A percentile compares a stretch with the other conserved stretches of the same genome.
Conservation (phyloP, 306 rosid genomes). For the Lagenaria siceraria region DNA sequence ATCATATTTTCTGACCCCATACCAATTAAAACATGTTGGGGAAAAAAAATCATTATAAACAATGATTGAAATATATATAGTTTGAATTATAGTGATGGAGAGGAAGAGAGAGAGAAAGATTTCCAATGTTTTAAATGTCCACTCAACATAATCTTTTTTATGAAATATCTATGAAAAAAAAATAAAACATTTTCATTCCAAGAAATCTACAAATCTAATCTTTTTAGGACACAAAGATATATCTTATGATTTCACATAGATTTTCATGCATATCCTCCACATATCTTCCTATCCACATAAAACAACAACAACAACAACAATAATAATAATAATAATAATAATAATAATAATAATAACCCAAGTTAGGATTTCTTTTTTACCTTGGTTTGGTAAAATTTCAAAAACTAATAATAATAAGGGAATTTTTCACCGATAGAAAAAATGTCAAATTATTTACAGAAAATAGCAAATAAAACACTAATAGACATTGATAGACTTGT, state of each 20-base stretch:
- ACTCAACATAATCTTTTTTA: not conserved
- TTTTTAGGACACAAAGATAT: not conserved
- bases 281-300: not conserved
- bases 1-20: not conserved
- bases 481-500: no score
- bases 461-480: no score
- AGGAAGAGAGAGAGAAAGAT: not conserved
- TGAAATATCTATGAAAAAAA: not conserved
- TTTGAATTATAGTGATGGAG: not conserved
- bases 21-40: not conserved
- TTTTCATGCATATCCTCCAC: not conserved
- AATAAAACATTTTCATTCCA: not conserved
- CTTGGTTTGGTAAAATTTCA: not conserved
- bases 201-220: not conserved
- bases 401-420: no score
- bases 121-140: not conserved
- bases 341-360: not conserved
- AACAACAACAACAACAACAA: no score
- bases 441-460: no score
- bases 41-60: not conserved
- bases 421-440: no score
- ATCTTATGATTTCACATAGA: not conserved
- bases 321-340: not conserved
- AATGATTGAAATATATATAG: not conserved
- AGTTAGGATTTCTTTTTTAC: not conserved